Evolutionary conservation across 116 monocot genomes (phyloP).

Genomic region (Iris pallida): DNA sequence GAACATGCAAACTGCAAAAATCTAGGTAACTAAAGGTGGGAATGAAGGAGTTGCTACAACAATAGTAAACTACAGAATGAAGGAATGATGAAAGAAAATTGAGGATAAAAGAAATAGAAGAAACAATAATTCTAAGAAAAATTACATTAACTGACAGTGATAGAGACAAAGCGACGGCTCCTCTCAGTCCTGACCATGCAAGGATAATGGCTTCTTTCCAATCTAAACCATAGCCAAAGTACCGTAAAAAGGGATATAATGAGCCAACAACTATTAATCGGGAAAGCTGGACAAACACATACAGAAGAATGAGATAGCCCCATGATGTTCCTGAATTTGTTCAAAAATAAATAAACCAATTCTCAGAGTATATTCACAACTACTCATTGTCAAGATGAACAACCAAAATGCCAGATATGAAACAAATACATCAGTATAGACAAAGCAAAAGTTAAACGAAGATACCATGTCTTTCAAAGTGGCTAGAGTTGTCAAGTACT

Average conservation of each 20-base stretch:
- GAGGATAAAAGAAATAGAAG: background rate
- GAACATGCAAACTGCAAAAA: too few species aligned
- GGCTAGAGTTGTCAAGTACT: conserved; percentile 45
- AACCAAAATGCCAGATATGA: background rate
- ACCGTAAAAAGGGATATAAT: conserved; percentile 73
- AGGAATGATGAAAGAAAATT: background rate
- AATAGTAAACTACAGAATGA: too few species aligned
- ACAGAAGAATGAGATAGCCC: conserved; percentile 85
- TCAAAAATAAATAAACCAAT: background rate
- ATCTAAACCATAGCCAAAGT: conserved; percentile 92
- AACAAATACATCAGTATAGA: background rate
- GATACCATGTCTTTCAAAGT: conserved; percentile 76
- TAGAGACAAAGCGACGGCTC: conserved; percentile 89
- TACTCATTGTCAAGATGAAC: background rate
- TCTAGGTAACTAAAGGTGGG: too few species aligned
- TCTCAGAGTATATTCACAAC: background rate
- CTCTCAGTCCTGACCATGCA: conserved; percentile 86
- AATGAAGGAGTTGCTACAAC: too few species aligned
- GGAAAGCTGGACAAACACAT: conserved; percentile 83
- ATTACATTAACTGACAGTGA: conserved; percentile 85
- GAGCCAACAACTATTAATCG: conserved; percentile 66
- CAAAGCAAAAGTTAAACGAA: background rate
- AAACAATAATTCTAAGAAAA: background rate
- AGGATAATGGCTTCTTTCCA: conserved; percentile 91
- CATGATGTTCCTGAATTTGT: conserved; percentile 66